Conservation (phyloP, 192 early-diverging fungal species). For the Funneliformis geosporum region DNA sequence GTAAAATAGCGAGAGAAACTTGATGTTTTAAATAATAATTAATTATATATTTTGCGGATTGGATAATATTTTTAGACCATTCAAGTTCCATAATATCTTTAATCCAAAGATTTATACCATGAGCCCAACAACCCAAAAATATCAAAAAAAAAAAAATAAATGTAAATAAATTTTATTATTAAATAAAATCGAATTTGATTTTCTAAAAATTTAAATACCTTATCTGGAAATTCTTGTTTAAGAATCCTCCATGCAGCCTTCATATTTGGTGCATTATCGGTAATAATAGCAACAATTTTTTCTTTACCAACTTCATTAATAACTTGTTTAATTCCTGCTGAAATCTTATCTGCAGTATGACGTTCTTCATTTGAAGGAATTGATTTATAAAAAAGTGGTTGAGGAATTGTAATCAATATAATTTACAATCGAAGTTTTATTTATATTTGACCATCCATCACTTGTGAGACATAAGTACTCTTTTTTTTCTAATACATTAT, state of each 20-base stretch:
- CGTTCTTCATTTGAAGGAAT: neutral
- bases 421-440: neutral
- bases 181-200: too few relatives aligned
- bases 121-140: neutral
- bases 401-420: neutral
- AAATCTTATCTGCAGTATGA: neutral
- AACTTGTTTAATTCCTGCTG: neutral
- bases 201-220: too few relatives aligned
- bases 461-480: neutral
- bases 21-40: neutral
- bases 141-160: too few relatives aligned
- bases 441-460: neutral
- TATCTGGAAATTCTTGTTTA: neutral
- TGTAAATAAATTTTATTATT: too few relatives aligned
- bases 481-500: neutral
- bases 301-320: neutral
- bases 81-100: neutral
- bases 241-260: neutral
- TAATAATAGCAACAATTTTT: neutral
- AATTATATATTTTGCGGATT: neutral
- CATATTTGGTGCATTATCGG: neutral
- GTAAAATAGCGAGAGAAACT: neutral
- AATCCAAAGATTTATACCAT: neutral
- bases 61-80: neutral
- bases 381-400: neutral